These are phyloP conservation scores for Knoxia roxburghii DNA, from an alignment of 257 asterid genomes.

Conservation along the genomic window DNA sequence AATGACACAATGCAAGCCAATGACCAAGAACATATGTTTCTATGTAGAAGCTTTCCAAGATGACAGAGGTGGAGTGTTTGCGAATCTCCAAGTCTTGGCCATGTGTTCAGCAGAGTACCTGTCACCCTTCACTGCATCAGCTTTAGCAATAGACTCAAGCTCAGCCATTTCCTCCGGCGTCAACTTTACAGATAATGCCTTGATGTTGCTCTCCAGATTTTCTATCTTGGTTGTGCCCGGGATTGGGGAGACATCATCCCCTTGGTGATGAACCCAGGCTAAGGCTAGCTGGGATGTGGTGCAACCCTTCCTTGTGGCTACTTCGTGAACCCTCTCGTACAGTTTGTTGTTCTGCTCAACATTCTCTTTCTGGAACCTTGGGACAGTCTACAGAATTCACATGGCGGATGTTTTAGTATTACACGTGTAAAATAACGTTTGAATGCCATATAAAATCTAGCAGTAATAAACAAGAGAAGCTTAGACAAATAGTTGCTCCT, in stretches of 20 bases:
- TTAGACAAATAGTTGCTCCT: too few relatives aligned
- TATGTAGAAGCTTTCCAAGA: neutral
- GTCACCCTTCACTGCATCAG: neutral
- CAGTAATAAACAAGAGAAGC: too few relatives aligned
- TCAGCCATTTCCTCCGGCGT: constrained; percentile 2
- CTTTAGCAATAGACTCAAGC: neutral
- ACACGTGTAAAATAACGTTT: neutral
- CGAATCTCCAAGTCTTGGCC: neutral
- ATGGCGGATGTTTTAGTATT: too few relatives aligned
- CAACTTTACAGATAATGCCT: constrained; percentile 2
- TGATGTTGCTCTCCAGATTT: constrained; percentile 3
- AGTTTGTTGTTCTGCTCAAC: neutral
- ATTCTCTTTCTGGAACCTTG: neutral
- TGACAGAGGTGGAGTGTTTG: neutral
- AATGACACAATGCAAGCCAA: neutral
- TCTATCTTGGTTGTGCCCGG: constrained; percentile 4
- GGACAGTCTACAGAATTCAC: neutral
- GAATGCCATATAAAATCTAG: neutral
- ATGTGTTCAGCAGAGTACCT: neutral
- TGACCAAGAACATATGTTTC: neutral
- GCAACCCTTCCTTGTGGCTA: constrained; percentile 2
- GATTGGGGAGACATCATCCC: neutral
- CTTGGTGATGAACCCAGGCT: constrained; percentile 7
- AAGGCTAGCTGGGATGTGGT: constrained; percentile 2
- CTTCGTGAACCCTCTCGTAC: neutral